Conservation (phyloP, 179 eudicot genomes). For the Silene noctiflora region DNA sequence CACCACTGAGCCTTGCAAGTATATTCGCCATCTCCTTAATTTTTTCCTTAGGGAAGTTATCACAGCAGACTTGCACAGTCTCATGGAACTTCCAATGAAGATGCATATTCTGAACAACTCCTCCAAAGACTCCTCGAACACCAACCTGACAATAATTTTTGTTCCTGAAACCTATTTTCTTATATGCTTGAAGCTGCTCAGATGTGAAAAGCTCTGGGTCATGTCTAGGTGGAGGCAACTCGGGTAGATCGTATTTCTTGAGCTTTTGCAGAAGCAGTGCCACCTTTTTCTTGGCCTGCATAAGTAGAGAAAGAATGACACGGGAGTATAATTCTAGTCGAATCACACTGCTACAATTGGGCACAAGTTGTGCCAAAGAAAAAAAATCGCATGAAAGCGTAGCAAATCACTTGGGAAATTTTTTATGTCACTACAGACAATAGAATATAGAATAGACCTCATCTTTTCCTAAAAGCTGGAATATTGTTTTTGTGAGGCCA, state of each 20-base stretch:
- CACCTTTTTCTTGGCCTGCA: slow-evolving; percentile 96
- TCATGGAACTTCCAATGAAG: slow-evolving; percentile 99
- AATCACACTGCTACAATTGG: background rate
- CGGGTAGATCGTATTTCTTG: slow-evolving; percentile 94
- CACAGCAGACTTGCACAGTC: slow-evolving; percentile 99
- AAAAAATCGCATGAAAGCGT: too few relatives aligned
- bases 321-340: background rate
- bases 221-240: slow-evolving; percentile 83
- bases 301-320: slow-evolving; percentile 15
- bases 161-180: slow-evolving; percentile 91
- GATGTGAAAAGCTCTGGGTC: slow-evolving; percentile 94
- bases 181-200: slow-evolving; percentile 92
- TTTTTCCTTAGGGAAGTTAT: slow-evolving; percentile 94
- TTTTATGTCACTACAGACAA: too few relatives aligned
- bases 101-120: slow-evolving; percentile 99
- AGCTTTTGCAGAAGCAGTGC: slow-evolving; percentile 95
- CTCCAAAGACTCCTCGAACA: slow-evolving; percentile 99
- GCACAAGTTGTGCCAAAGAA: background rate
- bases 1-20: slow-evolving; percentile 93
- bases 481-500: too few relatives aligned
- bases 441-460: too few relatives aligned
- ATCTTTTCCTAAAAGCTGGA: too few relatives aligned
- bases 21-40: slow-evolving; percentile 95
- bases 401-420: too few relatives aligned
- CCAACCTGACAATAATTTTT: slow-evolving; percentile 92